Evolutionary conservation across 768 basidiomycete species (phyloP).

Genomic region (Erythrobasidium yunnanense): DNA sequence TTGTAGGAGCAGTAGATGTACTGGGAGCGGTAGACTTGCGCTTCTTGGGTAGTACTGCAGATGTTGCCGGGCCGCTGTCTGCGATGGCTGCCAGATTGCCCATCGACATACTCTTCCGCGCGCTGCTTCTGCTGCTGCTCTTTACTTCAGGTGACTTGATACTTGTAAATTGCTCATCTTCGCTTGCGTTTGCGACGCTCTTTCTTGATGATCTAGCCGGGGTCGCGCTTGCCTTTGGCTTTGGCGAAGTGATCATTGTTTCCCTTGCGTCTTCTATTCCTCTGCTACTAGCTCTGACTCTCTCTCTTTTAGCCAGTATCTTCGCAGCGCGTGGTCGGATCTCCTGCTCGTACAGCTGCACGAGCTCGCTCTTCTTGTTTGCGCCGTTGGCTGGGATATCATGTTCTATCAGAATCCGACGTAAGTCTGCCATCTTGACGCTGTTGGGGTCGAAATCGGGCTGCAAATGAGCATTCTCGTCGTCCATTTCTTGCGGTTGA

Average conservation of each 20-base stretch:
- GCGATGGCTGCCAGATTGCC: conserved; percentile 8
- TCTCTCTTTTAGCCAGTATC: neutral
- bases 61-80: too few species aligned
- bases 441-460: conserved; percentile 16
- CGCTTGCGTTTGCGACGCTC: neutral
- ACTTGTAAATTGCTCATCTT: neutral
- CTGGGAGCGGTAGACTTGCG: conserved; percentile 5
- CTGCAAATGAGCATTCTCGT: neutral
- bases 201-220: neutral
- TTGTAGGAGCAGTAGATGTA: neutral
- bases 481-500: neutral
- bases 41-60: neutral
- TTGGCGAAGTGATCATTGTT: too few species aligned
- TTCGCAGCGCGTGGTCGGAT: conserved; percentile 12
- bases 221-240: neutral
- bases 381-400: neutral
- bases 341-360: neutral
- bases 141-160: neutral
- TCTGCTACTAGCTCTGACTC: conserved; percentile 16
- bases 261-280: conserved; percentile 16
- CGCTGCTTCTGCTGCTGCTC: neutral
- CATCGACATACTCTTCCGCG: conserved; percentile 19
- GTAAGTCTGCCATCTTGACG: conserved; percentile 8
- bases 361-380: conserved; percentile 9
- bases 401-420: conserved; percentile 13